phyloP scores from a whole-genome alignment of 352 stramenopile genomes.

The Globisporangium radiosum region DNA sequence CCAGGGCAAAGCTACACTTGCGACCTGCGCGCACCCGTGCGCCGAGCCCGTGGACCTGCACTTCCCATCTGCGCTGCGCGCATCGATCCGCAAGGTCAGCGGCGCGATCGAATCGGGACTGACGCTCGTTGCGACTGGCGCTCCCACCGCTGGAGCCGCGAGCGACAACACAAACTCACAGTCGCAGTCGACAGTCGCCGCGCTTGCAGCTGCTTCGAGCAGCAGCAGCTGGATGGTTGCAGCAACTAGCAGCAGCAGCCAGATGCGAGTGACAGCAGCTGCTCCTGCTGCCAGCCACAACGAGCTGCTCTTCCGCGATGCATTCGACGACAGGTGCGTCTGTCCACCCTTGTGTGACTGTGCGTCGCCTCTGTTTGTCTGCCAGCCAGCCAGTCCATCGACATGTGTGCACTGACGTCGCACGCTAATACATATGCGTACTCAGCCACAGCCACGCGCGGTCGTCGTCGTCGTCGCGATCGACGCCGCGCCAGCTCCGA shows the following conservation, averaged over 20 bases:
- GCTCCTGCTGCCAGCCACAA: neutral
- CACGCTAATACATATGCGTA: neutral
- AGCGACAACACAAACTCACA: neutral
- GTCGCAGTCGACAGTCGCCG: neutral
- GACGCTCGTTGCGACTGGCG: constrained; percentile 15
- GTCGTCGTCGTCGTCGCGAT: neutral
- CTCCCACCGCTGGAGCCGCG: neutral
- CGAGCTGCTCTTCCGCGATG: constrained; percentile 8
- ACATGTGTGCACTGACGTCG: neutral
- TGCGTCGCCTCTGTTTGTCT: neutral
- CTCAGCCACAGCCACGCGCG: neutral
- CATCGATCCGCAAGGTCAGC: constrained; percentile 46
- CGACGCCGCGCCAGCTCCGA: constrained; percentile 16
- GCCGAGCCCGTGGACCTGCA: constrained; percentile 53
- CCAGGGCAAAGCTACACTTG: constrained; percentile 35
- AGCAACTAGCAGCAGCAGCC: constrained; percentile 7
- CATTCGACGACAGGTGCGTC: constrained; percentile 37
- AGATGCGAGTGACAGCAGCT: neutral
- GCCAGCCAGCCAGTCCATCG: too few relatives aligned
- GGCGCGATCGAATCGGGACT: constrained; percentile 29
- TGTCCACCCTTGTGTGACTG: constrained; percentile 2
- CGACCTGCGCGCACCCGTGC: constrained; percentile 37
- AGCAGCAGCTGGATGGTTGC: constrained; percentile 1
- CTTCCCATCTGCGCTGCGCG: constrained; percentile 49
- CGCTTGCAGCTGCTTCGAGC: neutral